These are phyloP conservation scores for Rhizopogon vinicolor DNA, from an alignment of 768 basidiomycete genomes.

Conservation along the genomic window DNA sequence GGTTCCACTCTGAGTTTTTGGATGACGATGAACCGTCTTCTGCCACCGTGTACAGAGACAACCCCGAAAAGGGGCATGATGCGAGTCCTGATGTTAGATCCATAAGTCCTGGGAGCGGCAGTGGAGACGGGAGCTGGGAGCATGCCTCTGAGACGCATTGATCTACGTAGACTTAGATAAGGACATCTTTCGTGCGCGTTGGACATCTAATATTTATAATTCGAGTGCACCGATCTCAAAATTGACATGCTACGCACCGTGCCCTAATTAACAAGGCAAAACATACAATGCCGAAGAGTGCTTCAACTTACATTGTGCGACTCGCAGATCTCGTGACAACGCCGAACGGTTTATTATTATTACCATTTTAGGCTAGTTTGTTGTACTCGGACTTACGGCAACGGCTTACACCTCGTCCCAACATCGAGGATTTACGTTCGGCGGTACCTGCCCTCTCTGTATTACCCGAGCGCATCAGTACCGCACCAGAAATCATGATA, in stretches of 20 bases:
- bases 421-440: no score
- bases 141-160: slow-evolving; percentile 47
- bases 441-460: no score
- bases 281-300: no score
- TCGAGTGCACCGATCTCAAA: no score
- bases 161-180: background rate
- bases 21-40: slow-evolving; percentile 66
- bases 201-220: no score
- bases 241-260: no score
- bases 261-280: no score
- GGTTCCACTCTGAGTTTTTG: slow-evolving; percentile 77
- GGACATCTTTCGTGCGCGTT: background rate
- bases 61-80: slow-evolving; percentile 33
- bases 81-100: slow-evolving; percentile 11
- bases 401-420: no score
- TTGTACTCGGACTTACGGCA: no score
- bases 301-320: no score
- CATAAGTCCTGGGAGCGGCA: slow-evolving; percentile 34
- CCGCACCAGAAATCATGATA: slow-evolving; percentile 18
- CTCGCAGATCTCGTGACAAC: no score
- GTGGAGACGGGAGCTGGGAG: slow-evolving; percentile 72
- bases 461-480: background rate
- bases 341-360: background rate
- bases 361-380: background rate
- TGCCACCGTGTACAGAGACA: slow-evolving; percentile 45